These are phyloP conservation scores for Scytalidium sp. DNA, from an alignment of 2,329 filamentous ascomycete genomes.

Conservation along the genomic window DNA sequence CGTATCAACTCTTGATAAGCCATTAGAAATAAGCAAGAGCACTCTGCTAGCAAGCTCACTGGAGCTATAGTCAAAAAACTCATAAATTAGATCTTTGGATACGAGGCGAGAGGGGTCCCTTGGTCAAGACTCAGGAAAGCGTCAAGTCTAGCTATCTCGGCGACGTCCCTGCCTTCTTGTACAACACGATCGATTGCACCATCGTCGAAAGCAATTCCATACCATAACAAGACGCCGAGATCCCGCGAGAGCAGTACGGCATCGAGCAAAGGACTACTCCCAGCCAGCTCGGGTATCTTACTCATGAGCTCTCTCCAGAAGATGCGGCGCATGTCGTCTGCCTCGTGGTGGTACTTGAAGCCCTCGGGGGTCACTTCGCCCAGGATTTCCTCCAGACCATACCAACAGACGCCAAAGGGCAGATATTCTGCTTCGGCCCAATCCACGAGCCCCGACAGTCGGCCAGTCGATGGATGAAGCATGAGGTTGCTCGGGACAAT, in stretches of 20 bases:
- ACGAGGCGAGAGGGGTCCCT: neutral
- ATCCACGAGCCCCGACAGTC: constrained; percentile 54
- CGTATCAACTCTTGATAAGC: no score
- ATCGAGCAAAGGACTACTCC: constrained; percentile 21
- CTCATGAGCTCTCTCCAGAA: constrained; percentile 48
- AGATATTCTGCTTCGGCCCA: constrained; percentile 63
- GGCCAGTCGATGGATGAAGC: constrained; percentile 39
- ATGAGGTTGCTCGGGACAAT: constrained; percentile 56
- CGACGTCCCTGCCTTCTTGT: constrained; percentile 43
- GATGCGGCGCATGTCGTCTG: constrained; percentile 36
- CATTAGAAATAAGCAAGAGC: no score
- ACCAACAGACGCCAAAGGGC: constrained; percentile 57
- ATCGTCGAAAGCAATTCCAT: constrained; percentile 61
- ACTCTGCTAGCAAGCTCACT: no score
- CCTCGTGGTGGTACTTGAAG: constrained; percentile 42
- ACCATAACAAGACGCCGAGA: constrained; percentile 59
- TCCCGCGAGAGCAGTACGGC: constrained; percentile 42
- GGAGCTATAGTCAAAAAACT: neutral
- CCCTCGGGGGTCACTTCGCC: constrained; percentile 36
- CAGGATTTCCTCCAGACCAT: constrained; percentile 58
- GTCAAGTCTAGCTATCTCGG: constrained; percentile 52
- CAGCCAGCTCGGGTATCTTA: constrained; percentile 26
- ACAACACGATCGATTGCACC: constrained; percentile 57
- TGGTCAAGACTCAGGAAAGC: constrained; percentile 17
- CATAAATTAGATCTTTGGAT: neutral